These are phyloP conservation scores for Fomitopsis palustris DNA, from an alignment of 1,284 basidiomycete genomes.

Conservation along the genomic window DNA sequence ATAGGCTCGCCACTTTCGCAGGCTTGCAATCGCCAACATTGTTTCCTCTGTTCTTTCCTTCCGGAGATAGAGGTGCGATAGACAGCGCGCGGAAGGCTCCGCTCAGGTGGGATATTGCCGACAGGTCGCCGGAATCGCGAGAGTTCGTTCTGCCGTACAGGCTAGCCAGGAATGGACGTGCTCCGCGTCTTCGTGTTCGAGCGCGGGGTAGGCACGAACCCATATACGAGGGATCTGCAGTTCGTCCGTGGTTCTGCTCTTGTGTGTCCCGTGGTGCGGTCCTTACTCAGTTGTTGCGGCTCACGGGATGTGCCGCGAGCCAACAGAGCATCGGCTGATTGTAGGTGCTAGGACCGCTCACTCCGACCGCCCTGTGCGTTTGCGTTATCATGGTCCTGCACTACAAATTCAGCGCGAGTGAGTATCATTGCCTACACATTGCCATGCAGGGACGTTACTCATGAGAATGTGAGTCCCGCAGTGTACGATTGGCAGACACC, in stretches of 20 bases:
- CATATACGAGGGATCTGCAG: neutral
- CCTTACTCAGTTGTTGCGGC: neutral
- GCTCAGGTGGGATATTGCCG: slow-evolving; percentile 1
- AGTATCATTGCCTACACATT: neutral
- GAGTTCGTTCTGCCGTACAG: neutral
- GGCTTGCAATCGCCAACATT: neutral
- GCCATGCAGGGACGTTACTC: neutral
- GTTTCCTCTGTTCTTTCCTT: neutral
- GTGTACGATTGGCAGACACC: neutral
- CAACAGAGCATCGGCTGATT: neutral
- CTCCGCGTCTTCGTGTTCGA: neutral
- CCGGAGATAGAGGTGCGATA: slow-evolving; percentile 2
- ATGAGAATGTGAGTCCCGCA: neutral
- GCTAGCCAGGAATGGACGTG: neutral
- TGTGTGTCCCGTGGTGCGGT: neutral
- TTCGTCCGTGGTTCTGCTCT: neutral
- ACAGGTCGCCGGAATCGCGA: neutral
- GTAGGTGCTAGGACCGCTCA: neutral
- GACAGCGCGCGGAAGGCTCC: neutral
- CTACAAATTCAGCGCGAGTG: neutral
- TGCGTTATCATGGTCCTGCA: neutral
- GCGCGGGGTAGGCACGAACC: neutral
- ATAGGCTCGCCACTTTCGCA: neutral
- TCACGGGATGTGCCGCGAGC: neutral
- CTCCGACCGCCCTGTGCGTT: neutral